Conservation (phyloP, 306 rosid species). For the Lathyrus sativus region DNA sequence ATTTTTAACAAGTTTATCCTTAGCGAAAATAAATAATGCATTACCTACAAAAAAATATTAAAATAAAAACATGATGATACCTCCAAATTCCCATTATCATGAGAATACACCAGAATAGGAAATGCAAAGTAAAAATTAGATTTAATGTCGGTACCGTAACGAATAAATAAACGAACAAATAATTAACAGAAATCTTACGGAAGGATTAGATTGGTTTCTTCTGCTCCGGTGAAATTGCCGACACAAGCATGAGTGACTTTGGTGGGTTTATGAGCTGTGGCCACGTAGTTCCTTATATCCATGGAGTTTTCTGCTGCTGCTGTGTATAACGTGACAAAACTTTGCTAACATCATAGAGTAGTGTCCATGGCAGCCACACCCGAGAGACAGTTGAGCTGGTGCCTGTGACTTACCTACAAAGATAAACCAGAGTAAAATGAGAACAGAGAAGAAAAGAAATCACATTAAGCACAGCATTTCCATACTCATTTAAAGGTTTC, state of each 20-base stretch:
- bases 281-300: conserved; percentile 97
- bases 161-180: not conserved
- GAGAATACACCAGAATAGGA: conserved; percentile 81
- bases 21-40: no score
- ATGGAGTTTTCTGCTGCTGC: conserved; percentile 33
- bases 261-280: conserved; percentile 93
- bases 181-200: conserved; percentile 46
- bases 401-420: conserved; percentile 37
- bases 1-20: no score
- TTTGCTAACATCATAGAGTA: not conserved
- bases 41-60: no score
- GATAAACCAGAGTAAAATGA: no score
- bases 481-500: not conserved
- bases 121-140: not conserved
- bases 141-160: not conserved
- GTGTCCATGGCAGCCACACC: conserved; percentile 1
- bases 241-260: conserved; percentile 91
- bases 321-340: conserved; percentile 2
- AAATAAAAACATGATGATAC: conserved; percentile 35
- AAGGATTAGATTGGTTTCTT: conserved; percentile 84
- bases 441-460: conserved; percentile 9
- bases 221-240: conserved; percentile 86
- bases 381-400: not conserved
- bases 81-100: conserved; percentile 77
- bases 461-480: conserved; percentile 8